Evolutionary conservation across 2,329 filamentous ascomycete genomes (phyloP).

Genomic region (Raffaelea ambrosiae): DNA sequence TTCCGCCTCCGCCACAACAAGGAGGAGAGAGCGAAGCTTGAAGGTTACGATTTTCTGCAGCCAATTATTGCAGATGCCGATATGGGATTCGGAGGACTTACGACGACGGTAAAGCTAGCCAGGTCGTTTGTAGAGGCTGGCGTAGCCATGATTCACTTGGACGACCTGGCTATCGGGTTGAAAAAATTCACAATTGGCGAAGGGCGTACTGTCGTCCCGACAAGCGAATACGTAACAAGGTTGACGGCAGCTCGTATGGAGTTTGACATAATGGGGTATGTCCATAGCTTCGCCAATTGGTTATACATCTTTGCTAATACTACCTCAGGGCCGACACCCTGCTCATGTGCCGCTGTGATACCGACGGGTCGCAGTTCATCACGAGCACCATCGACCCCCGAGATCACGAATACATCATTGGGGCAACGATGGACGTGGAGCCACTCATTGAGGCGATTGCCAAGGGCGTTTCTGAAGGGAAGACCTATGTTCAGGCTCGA

Average conservation of each 20-base stretch:
- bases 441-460: slow-evolving; percentile 17
- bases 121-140: slow-evolving; percentile 31
- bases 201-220: slow-evolving; percentile 29
- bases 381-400: slow-evolving; percentile 26
- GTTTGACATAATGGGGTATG: slow-evolving; percentile 28
- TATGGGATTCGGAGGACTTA: slow-evolving; percentile 32
- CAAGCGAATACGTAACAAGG: slow-evolving; percentile 26
- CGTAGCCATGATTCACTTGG: slow-evolving; percentile 33
- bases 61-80: slow-evolving; percentile 32
- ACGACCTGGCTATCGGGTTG: slow-evolving; percentile 32
- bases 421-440: slow-evolving; percentile 23
- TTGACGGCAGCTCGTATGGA: slow-evolving; percentile 27
- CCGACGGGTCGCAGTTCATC: slow-evolving; percentile 28
- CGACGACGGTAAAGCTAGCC: slow-evolving; percentile 29
- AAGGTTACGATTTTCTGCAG: slow-evolving; percentile 28
- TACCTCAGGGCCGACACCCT: slow-evolving; percentile 23
- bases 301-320: background rate
- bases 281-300: too few species aligned
- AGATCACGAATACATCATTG: slow-evolving; percentile 29
- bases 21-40: slow-evolving; percentile 21
- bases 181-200: slow-evolving; percentile 34
- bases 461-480: slow-evolving; percentile 16
- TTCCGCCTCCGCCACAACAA: slow-evolving; percentile 23
- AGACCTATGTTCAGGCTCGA: slow-evolving; percentile 17
- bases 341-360: slow-evolving; percentile 28